phyloP scores from a whole-genome alignment of 768 basidiomycete genomes.

The Heimioporus sp. region DNA sequence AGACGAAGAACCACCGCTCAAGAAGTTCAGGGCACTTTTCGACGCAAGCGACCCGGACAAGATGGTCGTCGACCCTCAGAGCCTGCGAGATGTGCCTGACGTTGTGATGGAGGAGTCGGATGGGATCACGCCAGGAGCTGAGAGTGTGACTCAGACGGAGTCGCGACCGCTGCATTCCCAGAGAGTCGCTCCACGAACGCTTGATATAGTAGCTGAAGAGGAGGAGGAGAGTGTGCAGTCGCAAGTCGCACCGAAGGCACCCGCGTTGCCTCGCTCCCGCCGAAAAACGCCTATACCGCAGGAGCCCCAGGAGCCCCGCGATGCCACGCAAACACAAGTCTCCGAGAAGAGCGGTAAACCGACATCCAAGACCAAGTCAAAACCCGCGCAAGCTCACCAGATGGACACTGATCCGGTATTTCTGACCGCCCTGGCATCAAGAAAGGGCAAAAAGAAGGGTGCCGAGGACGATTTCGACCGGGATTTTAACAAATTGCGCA shows the following conservation, averaged over 20 bases:
- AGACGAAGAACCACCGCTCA: slow-evolving; percentile 51
- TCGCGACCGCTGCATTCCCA: slow-evolving; percentile 10
- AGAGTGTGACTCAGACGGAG: slow-evolving; percentile 30
- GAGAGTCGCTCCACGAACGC: slow-evolving; percentile 6
- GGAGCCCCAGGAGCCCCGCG: neutral
- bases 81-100: slow-evolving; percentile 11
- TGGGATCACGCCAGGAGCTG: slow-evolving; percentile 11
- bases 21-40: slow-evolving; percentile 70
- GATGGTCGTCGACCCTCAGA: slow-evolving; percentile 26
- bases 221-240: slow-evolving; percentile 44
- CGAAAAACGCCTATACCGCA: slow-evolving; percentile 1
- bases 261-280: neutral
- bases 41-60: slow-evolving; percentile 59
- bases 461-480: slow-evolving; percentile 70
- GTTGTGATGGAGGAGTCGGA: slow-evolving; percentile 8
- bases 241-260: neutral
- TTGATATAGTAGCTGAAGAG: slow-evolving; percentile 50
- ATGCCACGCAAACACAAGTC: slow-evolving; percentile 28
- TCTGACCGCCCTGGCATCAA: slow-evolving; percentile 71
- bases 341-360: slow-evolving; percentile 8
- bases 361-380: slow-evolving; percentile 10
- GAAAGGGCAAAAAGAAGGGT: slow-evolving; percentile 52
- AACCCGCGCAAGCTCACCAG: neutral
- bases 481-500: slow-evolving; percentile 76
- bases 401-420: slow-evolving; percentile 66